Conservation (phyloP, 345 rosid species). For the Populus pruinosa region DNA sequence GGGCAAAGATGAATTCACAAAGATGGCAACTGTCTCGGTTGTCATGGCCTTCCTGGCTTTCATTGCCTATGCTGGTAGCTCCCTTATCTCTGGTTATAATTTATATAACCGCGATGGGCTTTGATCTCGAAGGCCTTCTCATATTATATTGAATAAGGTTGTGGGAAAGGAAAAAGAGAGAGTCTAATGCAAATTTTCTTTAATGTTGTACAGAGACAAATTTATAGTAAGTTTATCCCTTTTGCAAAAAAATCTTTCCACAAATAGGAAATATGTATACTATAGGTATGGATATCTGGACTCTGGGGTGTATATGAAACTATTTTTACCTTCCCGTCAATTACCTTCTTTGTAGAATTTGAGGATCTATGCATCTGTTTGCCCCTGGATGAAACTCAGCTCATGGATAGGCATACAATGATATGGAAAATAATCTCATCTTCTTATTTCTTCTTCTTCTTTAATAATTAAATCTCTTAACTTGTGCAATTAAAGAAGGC, state of each 20-base stretch:
- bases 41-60: constrained; percentile 80
- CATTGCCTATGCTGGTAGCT: constrained; percentile 69
- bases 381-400: background rate
- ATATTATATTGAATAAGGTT: background rate
- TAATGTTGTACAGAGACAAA: constrained; percentile 19
- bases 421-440: background rate
- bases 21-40: constrained; percentile 87
- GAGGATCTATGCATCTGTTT: background rate
- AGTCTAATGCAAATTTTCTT: background rate
- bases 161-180: background rate
- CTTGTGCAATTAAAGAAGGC: no score
- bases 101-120: constrained; percentile 43
- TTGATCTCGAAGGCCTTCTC: constrained; percentile 15
- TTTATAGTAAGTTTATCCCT: background rate
- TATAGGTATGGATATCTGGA: background rate
- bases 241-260: background rate
- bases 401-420: background rate
- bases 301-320: background rate
- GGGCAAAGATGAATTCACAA: constrained; percentile 97
- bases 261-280: background rate
- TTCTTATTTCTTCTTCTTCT: background rate
- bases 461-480: no score
- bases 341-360: background rate
- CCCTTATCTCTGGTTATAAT: constrained; percentile 69
- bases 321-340: background rate